A percentile compares a stretch with the other conserved stretches of the same genome.
Evolutionary conservation across 805 yeast species (phyloP).

Genomic region (Sugiyamaella americana): DNA sequence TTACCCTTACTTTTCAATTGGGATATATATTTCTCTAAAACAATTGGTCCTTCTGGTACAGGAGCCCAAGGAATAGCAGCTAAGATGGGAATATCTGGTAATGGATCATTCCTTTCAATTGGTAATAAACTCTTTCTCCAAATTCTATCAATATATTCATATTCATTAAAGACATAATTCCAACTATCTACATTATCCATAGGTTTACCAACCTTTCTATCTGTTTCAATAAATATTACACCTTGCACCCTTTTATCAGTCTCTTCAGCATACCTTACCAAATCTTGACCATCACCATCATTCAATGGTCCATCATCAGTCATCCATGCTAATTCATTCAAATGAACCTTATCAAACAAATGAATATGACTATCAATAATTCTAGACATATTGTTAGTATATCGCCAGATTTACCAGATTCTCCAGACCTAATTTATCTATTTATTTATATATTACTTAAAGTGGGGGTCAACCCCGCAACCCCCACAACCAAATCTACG

Average conservation of each 20-base stretch:
- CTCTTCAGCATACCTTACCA: constrained; percentile 27
- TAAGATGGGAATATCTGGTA: constrained; percentile 14
- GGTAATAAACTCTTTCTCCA: constrained; percentile 1
- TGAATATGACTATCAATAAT: constrained; percentile 31
- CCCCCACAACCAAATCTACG: too few species aligned
- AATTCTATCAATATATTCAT: constrained; percentile 23
- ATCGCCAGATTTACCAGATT: too few species aligned
- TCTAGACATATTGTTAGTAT: too few species aligned
- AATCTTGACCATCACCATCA: constrained; percentile 20
- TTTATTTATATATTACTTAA: too few species aligned
- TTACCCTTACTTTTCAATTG: constrained; percentile 16
- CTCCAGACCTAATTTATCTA: too few species aligned
- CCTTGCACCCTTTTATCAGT: constrained; percentile 23
- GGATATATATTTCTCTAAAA: constrained; percentile 16
- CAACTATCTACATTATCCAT: constrained; percentile 21
- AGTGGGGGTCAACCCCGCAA: too few species aligned
- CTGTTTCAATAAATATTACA: constrained; percentile 34
- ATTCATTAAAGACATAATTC: constrained; percentile 29
- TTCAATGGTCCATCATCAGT: constrained; percentile 27
- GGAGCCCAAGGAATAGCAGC: constrained; percentile 46
- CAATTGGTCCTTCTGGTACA: constrained; percentile 31
- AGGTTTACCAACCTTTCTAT: constrained; percentile 21
- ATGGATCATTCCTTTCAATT: background rate
- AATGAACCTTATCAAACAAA: constrained; percentile 28
- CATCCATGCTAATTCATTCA: constrained; percentile 33